phyloP scores from a whole-genome alignment of 345 rosid genomes.

The Atalantia buxifolia region DNA sequence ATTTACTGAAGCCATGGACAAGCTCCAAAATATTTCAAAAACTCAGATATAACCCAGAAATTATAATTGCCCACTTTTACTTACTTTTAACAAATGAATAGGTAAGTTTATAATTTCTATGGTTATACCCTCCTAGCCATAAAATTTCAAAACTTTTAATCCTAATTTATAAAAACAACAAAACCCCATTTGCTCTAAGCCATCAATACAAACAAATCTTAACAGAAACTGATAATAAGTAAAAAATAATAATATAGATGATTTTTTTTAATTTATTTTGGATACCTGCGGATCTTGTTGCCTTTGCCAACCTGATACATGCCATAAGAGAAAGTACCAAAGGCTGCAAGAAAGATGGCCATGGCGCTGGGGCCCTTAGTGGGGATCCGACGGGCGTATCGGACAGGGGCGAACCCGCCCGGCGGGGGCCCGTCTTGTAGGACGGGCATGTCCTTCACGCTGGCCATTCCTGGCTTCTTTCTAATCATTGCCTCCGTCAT shows the following conservation, averaged over 20 bases:
- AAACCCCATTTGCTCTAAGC: not conserved
- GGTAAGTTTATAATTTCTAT: not conserved
- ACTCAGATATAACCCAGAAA: not conserved
- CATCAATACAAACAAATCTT: not conserved
- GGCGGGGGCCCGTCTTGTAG: constrained; percentile 99
- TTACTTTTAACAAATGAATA: not conserved
- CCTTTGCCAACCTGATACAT: constrained; percentile 98
- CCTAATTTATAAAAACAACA: not conserved
- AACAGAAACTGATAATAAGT: not conserved
- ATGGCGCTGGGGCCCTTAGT: constrained; percentile 90
- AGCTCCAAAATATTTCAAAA: not conserved
- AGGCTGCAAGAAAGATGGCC: constrained; percentile 78
- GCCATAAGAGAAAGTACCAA: constrained; percentile 92
- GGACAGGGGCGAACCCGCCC: constrained; percentile 88
- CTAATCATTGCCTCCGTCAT: constrained; percentile 97
- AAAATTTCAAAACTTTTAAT: not conserved
- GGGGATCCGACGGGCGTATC: constrained; percentile 95
- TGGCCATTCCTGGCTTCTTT: constrained; percentile 98
- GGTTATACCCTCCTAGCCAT: not conserved
- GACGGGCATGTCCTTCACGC: constrained; percentile 96
- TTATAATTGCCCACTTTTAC: not conserved
- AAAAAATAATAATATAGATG: too few relatives aligned
- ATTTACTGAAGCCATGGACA: not conserved
- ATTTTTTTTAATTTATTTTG: too few relatives aligned
- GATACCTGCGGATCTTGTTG: constrained; percentile 87